Evolutionary conservation across 371 early-diverging fungal species (phyloP), one percentile per base, ranked within the genome.

Genomic region (Apophysomyces ossiformis): DNA sequence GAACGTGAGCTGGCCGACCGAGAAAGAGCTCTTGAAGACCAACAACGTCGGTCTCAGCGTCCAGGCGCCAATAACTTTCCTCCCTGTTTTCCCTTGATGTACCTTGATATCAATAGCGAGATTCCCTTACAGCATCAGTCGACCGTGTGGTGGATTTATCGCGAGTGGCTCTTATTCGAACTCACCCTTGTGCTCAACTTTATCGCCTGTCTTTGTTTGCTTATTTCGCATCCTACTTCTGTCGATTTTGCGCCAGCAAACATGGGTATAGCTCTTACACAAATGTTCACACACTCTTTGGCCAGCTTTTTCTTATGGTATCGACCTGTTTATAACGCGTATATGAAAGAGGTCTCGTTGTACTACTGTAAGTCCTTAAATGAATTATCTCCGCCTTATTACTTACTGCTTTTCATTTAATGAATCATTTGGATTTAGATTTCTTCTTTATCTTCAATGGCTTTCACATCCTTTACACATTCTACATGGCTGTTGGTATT

Each of bases 241-340:
- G 85, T 93, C 36, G 83, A 85, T 6, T 87, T 85, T 63, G 88
- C 90, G 1, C 89, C 92, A 6, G 80, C 87, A 15, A 89, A 91
- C 75, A 88, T 95, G 78, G 93, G 92, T 13, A 86, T 90, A 3
- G 85, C 90, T 64, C 79, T 94, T 15, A 87, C 90, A 9, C 91
- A 93, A 68, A 82, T 91, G 80, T 89, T 93, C 69, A 89, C 92
- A 5, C 91, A 93, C 69, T 85, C 88, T 5, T 75, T 87, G 5
- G 87, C 89, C 4, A 92, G 93, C 57, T 93, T 95, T 77, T 91
- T 92, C 73, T 67, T 92, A 60, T 94, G 95, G 95, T 95, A 95
- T 74, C 85, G 95, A 15, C 96, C 96, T 18, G 84, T 92, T 43
- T 95, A 95, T 79, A 92, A 91, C 69, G 95, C 93, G 45, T 95